A percentile compares a stretch with the other conserved stretches of the same genome.
Conservation (phyloP, 2,329 filamentous ascomycete species). For the Penicillium fuscoglaucum region DNA sequence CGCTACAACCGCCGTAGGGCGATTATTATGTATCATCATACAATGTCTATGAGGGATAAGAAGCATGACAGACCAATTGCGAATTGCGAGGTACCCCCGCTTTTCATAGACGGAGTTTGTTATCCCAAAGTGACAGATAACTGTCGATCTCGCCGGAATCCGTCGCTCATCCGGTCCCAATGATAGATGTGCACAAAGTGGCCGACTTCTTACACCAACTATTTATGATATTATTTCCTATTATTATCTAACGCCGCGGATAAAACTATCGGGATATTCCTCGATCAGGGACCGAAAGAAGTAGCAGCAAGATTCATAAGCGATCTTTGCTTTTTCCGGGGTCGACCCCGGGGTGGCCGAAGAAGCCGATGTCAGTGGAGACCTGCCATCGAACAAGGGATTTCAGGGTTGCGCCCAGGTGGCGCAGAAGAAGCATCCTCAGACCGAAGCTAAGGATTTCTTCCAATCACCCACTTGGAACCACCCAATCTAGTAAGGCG, state of each 20-base stretch:
- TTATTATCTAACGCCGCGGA: not conserved
- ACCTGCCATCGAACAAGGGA: conserved; percentile 4
- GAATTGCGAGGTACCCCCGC: not conserved
- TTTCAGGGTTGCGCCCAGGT: not conserved
- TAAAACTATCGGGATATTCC: not conserved
- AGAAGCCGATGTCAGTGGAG: conserved; percentile 17
- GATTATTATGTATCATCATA: not conserved
- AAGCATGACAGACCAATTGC: not conserved
- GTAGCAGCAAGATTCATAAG: not conserved
- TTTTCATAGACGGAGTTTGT: not conserved
- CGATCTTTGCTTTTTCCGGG: conserved; percentile 12
- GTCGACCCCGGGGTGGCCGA: conserved; percentile 6
- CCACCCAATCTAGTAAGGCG: not conserved
- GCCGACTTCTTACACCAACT: not conserved
- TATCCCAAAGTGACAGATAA: not conserved
- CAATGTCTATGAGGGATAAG: conserved; percentile 6
- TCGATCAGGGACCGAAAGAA: not conserved
- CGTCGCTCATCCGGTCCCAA: conserved; percentile 3
- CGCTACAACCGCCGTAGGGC: not conserved
- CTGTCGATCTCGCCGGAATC: conserved; percentile 10
- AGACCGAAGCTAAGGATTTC: not conserved
- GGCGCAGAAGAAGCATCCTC: conserved; percentile 14
- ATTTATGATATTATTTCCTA: not conserved
- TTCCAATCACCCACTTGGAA: not conserved
- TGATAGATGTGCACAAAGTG: not conserved